A percentile compares a stretch with the other conserved stretches of the same genome.
Evolutionary conservation across 2,329 filamentous ascomycete genomes (phyloP).

Genomic region (Pyrenophora seminiperda): DNA sequence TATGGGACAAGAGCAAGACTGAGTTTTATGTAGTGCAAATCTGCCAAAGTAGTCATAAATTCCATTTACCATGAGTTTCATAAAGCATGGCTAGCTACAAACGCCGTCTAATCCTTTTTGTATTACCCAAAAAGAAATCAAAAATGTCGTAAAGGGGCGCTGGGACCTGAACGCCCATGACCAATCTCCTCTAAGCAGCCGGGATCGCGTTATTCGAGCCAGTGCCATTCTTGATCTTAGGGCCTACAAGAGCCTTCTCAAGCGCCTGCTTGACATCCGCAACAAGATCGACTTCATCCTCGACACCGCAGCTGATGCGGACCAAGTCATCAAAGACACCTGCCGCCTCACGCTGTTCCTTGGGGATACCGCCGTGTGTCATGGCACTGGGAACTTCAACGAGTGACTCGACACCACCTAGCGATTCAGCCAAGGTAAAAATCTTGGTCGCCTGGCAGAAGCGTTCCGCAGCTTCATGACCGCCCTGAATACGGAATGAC

Average conservation of each 20-base stretch:
- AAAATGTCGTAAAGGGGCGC: background rate
- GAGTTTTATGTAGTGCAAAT: too few relatives aligned
- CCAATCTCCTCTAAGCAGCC: background rate
- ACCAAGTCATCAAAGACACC: conserved; percentile 96
- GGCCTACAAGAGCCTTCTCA: conserved; percentile 69
- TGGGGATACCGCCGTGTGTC: conserved; percentile 96
- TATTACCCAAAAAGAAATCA: background rate
- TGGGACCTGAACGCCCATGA: too few relatives aligned
- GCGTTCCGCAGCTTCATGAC: conserved; percentile 80
- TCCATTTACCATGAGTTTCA: too few relatives aligned
- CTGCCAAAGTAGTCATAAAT: too few relatives aligned
- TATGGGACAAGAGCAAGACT: too few relatives aligned
- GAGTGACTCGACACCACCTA: conserved; percentile 90
- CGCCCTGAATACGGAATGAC: conserved; percentile 90
- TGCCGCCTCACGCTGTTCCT: conserved; percentile 85
- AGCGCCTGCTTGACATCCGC: conserved; percentile 82
- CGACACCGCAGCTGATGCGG: conserved; percentile 89
- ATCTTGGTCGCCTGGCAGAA: conserved; percentile 91
- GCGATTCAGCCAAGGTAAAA: conserved; percentile 89
- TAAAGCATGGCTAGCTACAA: too few relatives aligned
- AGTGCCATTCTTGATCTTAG: conserved; percentile 46
- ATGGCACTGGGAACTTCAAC: conserved; percentile 93
- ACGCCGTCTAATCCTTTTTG: too few relatives aligned
- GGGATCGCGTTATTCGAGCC: conserved; percentile 1
- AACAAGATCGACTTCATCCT: conserved; percentile 84